Percentiles rank a stretch among this genome's conserved stretches.
Evolutionary conservation across 495 filamentous ascomycete genomes (phyloP).

Genomic region (Penicillium goetzii): DNA sequence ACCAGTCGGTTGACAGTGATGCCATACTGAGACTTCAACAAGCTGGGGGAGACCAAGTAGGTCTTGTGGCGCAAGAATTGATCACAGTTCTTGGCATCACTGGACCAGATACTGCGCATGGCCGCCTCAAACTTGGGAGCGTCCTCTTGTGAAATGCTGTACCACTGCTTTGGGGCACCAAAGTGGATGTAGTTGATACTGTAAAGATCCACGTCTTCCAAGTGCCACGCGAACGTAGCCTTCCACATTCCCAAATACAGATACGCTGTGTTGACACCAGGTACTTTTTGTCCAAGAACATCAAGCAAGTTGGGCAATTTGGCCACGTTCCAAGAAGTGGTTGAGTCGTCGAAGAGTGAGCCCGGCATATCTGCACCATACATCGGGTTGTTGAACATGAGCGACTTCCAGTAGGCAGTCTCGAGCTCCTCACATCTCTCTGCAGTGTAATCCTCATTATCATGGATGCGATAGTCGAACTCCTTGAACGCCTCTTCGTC

Average conservation of each 20-base stretch:
- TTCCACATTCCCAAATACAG: constrained; percentile 99
- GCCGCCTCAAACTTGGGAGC: constrained; percentile 91
- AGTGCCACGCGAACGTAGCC: constrained; percentile 97
- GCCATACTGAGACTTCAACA: constrained; percentile 82
- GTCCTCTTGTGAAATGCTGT: constrained; percentile 96
- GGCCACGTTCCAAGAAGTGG: constrained; percentile 89
- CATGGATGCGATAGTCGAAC: constrained; percentile 85
- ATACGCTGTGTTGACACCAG: constrained; percentile 98
- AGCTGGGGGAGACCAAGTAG: constrained; percentile 91
- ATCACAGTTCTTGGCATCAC: constrained; percentile 93
- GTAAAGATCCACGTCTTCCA: constrained; percentile 98
- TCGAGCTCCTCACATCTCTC: constrained; percentile 95
- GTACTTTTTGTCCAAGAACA: constrained; percentile 91
- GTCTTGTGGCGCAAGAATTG: constrained; percentile 98
- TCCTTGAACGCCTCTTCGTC: constrained; percentile 85
- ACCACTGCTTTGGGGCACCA: constrained; percentile 98
- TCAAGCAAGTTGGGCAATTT: constrained; percentile 93
- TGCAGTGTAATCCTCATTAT: constrained; percentile 79
- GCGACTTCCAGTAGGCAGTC: constrained; percentile 90
- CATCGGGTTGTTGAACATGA: constrained; percentile 91
- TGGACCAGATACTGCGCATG: constrained; percentile 95
- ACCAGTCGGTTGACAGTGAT: constrained; percentile 95
- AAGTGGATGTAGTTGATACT: constrained; percentile 99
- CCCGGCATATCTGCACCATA: constrained; percentile 98
- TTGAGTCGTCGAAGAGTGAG: constrained; percentile 88